phyloP scores from a whole-genome alignment of 306 rosid species.

The Cucurbita argyrosperma region DNA sequence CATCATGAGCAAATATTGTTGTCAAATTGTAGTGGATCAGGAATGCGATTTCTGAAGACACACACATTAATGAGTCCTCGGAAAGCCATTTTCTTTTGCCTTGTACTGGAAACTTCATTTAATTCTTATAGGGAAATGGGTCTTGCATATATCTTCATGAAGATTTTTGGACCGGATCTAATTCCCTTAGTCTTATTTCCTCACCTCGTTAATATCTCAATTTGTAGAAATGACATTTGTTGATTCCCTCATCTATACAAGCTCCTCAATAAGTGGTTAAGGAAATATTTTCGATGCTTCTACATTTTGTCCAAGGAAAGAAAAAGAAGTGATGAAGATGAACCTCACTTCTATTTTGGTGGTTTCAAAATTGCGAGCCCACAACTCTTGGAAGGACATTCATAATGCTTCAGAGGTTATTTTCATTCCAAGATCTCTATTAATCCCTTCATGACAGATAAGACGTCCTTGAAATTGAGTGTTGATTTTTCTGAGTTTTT shows the following conservation, averaged over 20 bases:
- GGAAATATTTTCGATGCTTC: no score
- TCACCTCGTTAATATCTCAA: neutral
- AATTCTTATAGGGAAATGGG: neutral
- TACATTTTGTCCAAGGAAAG: no score
- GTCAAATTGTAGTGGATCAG: neutral
- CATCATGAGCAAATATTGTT: neutral
- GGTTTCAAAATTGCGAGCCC: no score
- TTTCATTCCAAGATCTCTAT: no score
- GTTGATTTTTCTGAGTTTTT: no score
- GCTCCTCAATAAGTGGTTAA: no score
- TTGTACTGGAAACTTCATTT: neutral
- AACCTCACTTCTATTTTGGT: no score
- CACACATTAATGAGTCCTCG: neutral
- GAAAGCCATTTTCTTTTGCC: neutral
- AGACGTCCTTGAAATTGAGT: no score
- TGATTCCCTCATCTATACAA: neutral
- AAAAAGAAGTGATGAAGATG: no score
- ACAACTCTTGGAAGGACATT: no score
- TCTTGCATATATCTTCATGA: neutral
- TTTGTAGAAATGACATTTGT: neutral
- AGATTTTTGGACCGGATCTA: neutral
- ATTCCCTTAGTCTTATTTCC: neutral
- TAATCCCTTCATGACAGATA: no score
- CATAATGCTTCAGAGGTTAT: no score
- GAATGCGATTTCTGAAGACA: neutral